A percentile compares a stretch with the other conserved stretches of the same genome.
Evolutionary conservation across 1,284 basidiomycete genomes (phyloP).

Genomic region (Fomitopsis schrenkii): DNA sequence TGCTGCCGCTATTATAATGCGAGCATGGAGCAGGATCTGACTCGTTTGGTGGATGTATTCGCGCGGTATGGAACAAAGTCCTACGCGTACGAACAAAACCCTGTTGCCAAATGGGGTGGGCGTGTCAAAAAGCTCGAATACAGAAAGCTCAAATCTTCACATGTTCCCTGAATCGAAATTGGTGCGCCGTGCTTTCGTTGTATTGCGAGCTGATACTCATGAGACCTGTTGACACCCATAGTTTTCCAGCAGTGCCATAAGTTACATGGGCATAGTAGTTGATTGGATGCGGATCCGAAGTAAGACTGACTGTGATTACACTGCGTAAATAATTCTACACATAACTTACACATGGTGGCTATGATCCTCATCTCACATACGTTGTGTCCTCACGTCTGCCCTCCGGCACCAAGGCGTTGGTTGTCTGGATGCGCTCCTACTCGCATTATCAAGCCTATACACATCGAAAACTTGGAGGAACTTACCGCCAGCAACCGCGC

Average conservation of each 20-base stretch:
- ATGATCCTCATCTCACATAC: too few species aligned
- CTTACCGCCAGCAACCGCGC: slow-evolving; percentile 48
- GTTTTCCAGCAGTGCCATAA: too few species aligned
- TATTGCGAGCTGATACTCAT: too few species aligned
- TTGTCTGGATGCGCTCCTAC: slow-evolving; percentile 37
- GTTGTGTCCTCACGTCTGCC: background rate
- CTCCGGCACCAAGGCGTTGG: slow-evolving; percentile 14
- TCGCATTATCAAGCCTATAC: background rate
- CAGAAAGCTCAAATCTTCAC: too few species aligned
- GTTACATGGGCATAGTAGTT: too few species aligned
- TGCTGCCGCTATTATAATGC: background rate
- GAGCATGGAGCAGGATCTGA: background rate
- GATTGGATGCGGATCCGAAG: too few species aligned
- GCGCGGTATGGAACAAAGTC: background rate
- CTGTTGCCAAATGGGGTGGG: background rate
- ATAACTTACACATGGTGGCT: too few species aligned
- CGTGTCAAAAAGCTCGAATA: background rate
- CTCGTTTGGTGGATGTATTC: background rate
- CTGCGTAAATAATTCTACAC: too few species aligned
- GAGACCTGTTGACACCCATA: too few species aligned
- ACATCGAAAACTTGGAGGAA: background rate
- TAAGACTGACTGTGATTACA: too few species aligned
- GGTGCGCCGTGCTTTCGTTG: too few species aligned
- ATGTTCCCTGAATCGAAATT: too few species aligned
- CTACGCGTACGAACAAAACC: background rate